A percentile compares a stretch with the other conserved stretches of the same genome.
These are phyloP conservation scores for Globisporangium nunn DNA, from an alignment of 352 stramenopile genomes.

Conservation along the genomic window DNA sequence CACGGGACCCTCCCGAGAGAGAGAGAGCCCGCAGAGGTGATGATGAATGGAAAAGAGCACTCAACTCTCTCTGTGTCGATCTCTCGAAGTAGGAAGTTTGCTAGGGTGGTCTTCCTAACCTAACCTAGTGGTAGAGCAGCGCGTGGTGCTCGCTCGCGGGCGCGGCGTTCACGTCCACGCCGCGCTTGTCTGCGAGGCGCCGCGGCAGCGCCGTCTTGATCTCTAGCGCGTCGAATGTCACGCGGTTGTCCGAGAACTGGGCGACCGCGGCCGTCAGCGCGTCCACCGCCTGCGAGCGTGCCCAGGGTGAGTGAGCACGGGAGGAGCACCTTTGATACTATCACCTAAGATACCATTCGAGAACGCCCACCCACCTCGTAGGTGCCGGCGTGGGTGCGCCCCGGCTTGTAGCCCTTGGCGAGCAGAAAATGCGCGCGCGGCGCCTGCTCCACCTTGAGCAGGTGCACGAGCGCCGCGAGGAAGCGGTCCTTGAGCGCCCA, in stretches of 20 bases:
- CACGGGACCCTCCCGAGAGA: no score
- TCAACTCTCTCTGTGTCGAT: no score
- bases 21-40: no score
- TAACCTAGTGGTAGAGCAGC: constrained; percentile 39
- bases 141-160: constrained; percentile 25
- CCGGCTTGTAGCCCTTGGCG: constrained; percentile 57
- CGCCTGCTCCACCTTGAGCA: constrained; percentile 44
- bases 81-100: no score
- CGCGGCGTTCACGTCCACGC: constrained; percentile 6
- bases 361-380: constrained; percentile 21
- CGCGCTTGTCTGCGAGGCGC: constrained; percentile 22
- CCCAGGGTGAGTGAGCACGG: neutral
- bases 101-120: no score
- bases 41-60: neutral
- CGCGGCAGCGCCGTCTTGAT: constrained; percentile 22
- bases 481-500: constrained; percentile 58
- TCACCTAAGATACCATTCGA: neutral
- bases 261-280: constrained; percentile 29
- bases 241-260: constrained; percentile 20
- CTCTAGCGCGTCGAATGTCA: constrained; percentile 30
- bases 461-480: constrained; percentile 40
- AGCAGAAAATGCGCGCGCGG: constrained; percentile 43
- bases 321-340: neutral
- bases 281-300: constrained; percentile 20
- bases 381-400: constrained; percentile 34